A percentile compares a stretch with the other conserved stretches of the same genome.
Conservation (phyloP, 139 green algal species). For the Chlamydomonas eustigma region DNA sequence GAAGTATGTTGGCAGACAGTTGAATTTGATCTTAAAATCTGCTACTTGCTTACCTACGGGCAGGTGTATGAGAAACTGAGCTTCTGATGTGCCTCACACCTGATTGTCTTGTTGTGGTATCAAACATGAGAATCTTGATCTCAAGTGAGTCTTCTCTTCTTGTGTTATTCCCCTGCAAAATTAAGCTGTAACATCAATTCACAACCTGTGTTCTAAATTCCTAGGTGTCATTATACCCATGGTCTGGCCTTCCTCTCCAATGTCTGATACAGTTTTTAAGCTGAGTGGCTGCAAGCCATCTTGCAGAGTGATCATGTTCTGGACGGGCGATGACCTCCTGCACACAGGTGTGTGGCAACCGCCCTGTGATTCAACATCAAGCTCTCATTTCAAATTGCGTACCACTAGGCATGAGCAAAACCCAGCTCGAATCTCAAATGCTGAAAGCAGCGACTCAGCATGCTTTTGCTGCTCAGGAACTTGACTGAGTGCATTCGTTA, state of each 20-base stretch:
- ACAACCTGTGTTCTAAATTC: too few relatives aligned
- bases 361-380: background rate
- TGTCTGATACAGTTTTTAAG: conserved; percentile 87
- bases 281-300: conserved; percentile 84
- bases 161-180: conserved; percentile 52
- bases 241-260: conserved; percentile 54
- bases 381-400: background rate
- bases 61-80: too few relatives aligned
- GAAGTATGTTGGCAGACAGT: too few relatives aligned
- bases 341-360: background rate
- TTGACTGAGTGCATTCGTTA: background rate
- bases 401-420: conserved; percentile 86
- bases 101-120: conserved; percentile 78
- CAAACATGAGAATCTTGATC: conserved; percentile 58
- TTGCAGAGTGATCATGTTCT: conserved; percentile 38
- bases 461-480: conserved; percentile 4
- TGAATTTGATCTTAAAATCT: too few relatives aligned
- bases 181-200: too few relatives aligned
- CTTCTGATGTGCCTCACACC: conserved; percentile 34
- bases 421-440: conserved; percentile 55
- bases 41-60: too few relatives aligned
- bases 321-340: conserved; percentile 13
- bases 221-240: background rate
- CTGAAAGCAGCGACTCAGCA: conserved; percentile 59
- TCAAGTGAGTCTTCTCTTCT: conserved; percentile 81